Evolutionary conservation across 2,329 filamentous ascomycete genomes (phyloP).

Genomic region (Neonectria punicea): DNA sequence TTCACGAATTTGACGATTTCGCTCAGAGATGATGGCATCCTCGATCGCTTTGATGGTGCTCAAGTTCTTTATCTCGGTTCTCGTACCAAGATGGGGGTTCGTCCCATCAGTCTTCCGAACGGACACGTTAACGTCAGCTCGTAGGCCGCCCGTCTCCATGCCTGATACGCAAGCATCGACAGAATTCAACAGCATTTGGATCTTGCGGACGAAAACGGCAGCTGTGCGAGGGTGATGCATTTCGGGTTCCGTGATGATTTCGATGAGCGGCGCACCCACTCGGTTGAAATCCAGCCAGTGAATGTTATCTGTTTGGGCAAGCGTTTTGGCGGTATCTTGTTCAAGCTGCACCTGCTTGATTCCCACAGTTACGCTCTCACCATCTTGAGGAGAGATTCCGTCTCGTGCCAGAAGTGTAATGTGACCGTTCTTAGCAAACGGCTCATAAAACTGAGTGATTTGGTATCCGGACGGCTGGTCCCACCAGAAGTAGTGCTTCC

Average conservation of each 20-base stretch:
- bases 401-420: conserved; percentile 79
- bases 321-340: conserved; percentile 96
- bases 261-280: conserved; percentile 88
- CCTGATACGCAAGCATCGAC: conserved; percentile 89
- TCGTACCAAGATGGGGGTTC: conserved; percentile 71
- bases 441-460: conserved; percentile 93
- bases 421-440: conserved; percentile 74
- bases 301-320: conserved; percentile 76
- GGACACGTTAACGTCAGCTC: conserved; percentile 96
- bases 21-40: conserved; percentile 91
- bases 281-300: conserved; percentile 94
- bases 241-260: conserved; percentile 92
- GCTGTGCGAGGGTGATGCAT: conserved; percentile 90
- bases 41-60: conserved; percentile 95
- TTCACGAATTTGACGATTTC: conserved; percentile 85
- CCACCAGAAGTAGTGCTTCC: conserved; percentile 99
- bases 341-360: conserved; percentile 98
- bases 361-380: conserved; percentile 75
- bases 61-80: conserved; percentile 97
- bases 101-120: conserved; percentile 69
- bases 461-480: conserved; percentile 97
- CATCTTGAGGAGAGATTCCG: conserved; percentile 80
- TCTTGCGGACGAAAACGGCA: conserved; percentile 87
- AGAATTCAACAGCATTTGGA: conserved; percentile 81
- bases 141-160: conserved; percentile 91